Evolutionary conservation across 2,329 filamentous ascomycete genomes (phyloP), one percentile per base, ranked within the genome.

Genomic region (Lomentospora prolificans): DNA sequence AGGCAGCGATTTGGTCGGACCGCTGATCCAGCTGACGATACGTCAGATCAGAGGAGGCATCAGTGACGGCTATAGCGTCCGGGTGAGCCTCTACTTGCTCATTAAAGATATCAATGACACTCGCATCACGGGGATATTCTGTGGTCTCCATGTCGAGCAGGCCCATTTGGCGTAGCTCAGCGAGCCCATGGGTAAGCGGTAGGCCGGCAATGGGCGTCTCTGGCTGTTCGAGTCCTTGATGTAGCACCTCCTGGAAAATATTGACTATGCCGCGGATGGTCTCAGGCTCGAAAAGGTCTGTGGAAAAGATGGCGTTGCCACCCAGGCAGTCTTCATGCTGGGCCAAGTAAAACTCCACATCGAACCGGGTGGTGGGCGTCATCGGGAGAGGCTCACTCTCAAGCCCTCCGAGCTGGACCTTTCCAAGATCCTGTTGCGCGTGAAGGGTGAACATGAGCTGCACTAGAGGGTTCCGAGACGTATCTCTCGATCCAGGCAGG

Each of bases 241-340:
- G 46, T 0, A 66, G 57, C 2, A 64, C 52, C 0, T 8, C 51
- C 1, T 52, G 33, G 25, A 66, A 64, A 9, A 61, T 55, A 0
- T 56, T 58, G 1, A 62, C 36, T 41, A 65, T 51, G 6, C 31
- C 58, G 9, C 39, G 51, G 9, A 65, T 61, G 1, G 61, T 61
- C 9, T 58, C 41, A 19, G 17, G 14, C 12, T 19, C 17, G 19
- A n/a, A 44, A 17, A 44, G 39, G 17, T 44, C 39, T 22, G 12
- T 8, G 12, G 39, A n/a, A 0, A 80, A 66, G 0, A 77, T 72
- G 0, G 76, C 77, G 64, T 76, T 79, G 1, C 77, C 78, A 55
- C 79, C 81, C 0, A 78, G 63, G 57, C 82, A 77, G 50, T 79
- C 74, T 3, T 79, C 64, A 19, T 51, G 48, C 2, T 63, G 57